Evolutionary conservation across 495 filamentous ascomycete genomes (phyloP).

Genomic region (Coniosporium apollinis): DNA sequence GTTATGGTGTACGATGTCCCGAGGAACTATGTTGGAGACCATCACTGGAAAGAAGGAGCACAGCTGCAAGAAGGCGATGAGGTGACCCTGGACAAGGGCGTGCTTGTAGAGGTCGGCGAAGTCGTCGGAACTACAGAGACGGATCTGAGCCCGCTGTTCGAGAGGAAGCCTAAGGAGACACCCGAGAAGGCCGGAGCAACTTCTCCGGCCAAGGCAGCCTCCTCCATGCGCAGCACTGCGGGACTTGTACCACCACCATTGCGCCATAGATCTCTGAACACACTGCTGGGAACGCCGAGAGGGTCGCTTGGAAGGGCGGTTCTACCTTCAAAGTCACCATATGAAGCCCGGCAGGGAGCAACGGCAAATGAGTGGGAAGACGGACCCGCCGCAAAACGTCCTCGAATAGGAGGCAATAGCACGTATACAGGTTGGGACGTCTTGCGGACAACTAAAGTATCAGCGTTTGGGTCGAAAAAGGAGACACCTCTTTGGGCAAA

Average conservation of each 20-base stretch:
- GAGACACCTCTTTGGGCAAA: constrained; percentile 10
- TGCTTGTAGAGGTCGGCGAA: constrained; percentile 66
- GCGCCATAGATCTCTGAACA: constrained; percentile 38
- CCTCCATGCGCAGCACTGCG: background rate
- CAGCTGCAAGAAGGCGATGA: constrained; percentile 63
- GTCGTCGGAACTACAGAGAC: constrained; percentile 52
- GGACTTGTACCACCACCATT: constrained; percentile 11
- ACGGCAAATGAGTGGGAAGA: constrained; percentile 13
- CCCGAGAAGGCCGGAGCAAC: constrained; percentile 5
- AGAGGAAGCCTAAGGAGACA: constrained; percentile 40
- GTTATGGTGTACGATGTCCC: constrained; percentile 78
- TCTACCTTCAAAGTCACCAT: constrained; percentile 29
- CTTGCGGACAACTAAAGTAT: background rate
- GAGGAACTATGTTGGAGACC: constrained; percentile 69
- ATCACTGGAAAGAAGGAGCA: constrained; percentile 55
- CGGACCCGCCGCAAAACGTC: constrained; percentile 31
- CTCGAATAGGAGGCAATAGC: background rate
- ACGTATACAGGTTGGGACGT: background rate
- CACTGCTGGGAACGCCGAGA: constrained; percentile 38
- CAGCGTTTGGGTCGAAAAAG: background rate
- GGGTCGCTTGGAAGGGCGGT: constrained; percentile 29
- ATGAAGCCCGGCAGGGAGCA: constrained; percentile 26
- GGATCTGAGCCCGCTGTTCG: constrained; percentile 55
- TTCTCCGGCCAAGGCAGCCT: too few relatives aligned
- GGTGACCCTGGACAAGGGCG: constrained; percentile 56